Percentiles rank a stretch among this genome's conserved stretches.
Evolutionary conservation across 1,284 basidiomycete genomes (phyloP).

Genomic region (Naganishia albida): DNA sequence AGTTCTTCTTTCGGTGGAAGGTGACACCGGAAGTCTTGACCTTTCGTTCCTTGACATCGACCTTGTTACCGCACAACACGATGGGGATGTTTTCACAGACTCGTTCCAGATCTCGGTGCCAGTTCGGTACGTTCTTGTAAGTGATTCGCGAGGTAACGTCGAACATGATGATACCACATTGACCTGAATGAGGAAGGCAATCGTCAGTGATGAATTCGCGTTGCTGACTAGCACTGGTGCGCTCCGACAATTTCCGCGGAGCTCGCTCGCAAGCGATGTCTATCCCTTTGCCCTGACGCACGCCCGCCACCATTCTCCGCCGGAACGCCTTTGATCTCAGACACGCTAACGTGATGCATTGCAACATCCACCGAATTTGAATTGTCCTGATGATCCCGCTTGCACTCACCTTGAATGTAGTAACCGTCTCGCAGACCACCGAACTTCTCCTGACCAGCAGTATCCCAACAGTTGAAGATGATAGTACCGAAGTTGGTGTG

Average conservation of each 20-base stretch:
- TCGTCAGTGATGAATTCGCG: neutral
- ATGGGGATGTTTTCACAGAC: constrained; percentile 99
- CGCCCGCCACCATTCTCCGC: too few relatives aligned
- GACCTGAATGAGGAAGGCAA: constrained; percentile 47
- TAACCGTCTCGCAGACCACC: constrained; percentile 97
- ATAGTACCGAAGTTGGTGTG: constrained; percentile 98
- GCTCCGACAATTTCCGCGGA: neutral
- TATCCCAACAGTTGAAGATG: constrained; percentile 99
- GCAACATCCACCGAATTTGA: neutral
- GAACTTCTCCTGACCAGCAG: constrained; percentile 99
- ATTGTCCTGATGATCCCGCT: neutral
- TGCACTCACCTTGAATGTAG: constrained; percentile 80
- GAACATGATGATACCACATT: constrained; percentile 99
- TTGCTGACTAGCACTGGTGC: neutral
- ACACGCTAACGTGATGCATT: neutral
- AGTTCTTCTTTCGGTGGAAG: constrained; percentile 99
- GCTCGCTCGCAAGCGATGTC: neutral
- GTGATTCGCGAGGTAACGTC: constrained; percentile 99
- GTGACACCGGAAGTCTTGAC: constrained; percentile 98
- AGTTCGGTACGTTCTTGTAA: constrained; percentile 99
- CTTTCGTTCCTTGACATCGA: constrained; percentile 99
- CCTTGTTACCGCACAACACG: constrained; percentile 99
- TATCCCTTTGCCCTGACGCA: neutral
- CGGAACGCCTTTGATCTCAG: too few relatives aligned
- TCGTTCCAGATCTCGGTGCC: constrained; percentile 99